Evolutionary conservation across 805 yeast species (phyloP).

Genomic region (Isabelozyma heimii): DNA sequence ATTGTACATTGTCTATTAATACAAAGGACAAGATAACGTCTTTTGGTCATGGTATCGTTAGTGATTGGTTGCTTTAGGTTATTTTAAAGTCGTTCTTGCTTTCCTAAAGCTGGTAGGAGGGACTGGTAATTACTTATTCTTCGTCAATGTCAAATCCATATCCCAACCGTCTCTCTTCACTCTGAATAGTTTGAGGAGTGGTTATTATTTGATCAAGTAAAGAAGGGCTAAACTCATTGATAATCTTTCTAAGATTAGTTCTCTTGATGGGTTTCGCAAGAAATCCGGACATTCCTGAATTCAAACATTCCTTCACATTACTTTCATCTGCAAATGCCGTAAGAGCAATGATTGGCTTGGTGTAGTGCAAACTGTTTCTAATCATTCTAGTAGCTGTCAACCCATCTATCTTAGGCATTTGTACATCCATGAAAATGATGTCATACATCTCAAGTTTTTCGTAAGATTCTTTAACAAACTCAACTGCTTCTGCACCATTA

Average conservation of each 20-base stretch:
- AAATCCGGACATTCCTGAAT: conserved; percentile 92
- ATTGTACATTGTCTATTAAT: background rate
- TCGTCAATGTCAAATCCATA: conserved; percentile 3
- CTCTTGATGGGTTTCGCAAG: conserved; percentile 85
- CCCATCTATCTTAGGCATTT: conserved; percentile 95
- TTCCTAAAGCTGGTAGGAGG: no score
- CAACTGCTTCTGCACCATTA: conserved; percentile 89
- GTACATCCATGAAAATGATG: conserved; percentile 92
- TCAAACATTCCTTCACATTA: conserved; percentile 79
- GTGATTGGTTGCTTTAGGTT: background rate
- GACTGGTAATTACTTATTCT: background rate
- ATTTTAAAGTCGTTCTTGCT: no score
- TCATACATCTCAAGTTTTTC: conserved; percentile 50
- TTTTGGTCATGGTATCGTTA: background rate
- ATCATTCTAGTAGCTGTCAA: conserved; percentile 75
- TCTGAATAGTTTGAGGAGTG: conserved; percentile 27
- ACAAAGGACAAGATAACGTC: background rate
- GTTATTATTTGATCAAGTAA: conserved; percentile 30
- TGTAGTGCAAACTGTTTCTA: conserved; percentile 57
- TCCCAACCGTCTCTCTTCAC: conserved; percentile 28
- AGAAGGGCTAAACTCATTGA: conserved; percentile 44
- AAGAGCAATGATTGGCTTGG: conserved; percentile 83
- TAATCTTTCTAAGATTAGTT: conserved; percentile 58
- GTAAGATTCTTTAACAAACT: conserved; percentile 51
- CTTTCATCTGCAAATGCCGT: conserved; percentile 96